Evolutionary conservation across 805 yeast genomes (phyloP).

Genomic region (Saturnispora gosingensis): DNA sequence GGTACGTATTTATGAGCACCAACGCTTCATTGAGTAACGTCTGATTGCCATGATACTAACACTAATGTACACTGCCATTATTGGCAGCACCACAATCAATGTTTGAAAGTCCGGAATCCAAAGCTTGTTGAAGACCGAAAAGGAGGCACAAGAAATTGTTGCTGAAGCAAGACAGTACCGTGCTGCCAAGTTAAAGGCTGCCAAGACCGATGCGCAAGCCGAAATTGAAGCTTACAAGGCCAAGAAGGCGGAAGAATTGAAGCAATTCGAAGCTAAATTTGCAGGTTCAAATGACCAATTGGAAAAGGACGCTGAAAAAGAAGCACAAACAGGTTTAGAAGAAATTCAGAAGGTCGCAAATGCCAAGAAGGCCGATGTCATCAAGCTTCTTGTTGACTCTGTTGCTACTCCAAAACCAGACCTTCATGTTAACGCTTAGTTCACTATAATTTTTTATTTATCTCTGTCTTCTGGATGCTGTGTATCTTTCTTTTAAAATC

Average conservation of each 20-base stretch:
- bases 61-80: neutral
- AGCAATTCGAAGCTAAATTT: slow-evolving; percentile 60
- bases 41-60: neutral
- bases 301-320: slow-evolving; percentile 68
- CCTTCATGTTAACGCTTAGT: slow-evolving; percentile 54
- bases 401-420: slow-evolving; percentile 73
- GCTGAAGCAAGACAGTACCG: slow-evolving; percentile 88
- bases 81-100: neutral
- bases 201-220: slow-evolving; percentile 83
- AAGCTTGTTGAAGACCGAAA: slow-evolving; percentile 76
- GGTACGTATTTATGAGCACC: neutral
- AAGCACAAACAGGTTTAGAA: slow-evolving; percentile 59
- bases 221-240: slow-evolving; percentile 83
- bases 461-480: neutral
- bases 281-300: slow-evolving; percentile 68
- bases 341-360: slow-evolving; percentile 57
- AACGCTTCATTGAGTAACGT: neutral
- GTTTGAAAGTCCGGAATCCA: slow-evolving; percentile 47
- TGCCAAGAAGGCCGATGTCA: slow-evolving; percentile 57
- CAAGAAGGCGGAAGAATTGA: slow-evolving; percentile 75
- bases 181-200: slow-evolving; percentile 81
- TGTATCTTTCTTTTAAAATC: neutral
- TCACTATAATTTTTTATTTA: neutral
- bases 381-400: slow-evolving; percentile 69
- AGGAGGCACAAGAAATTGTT: slow-evolving; percentile 94